Evolutionary conservation across 2,329 filamentous ascomycete genomes (phyloP).

Genomic region (Falciphora oryzae): DNA sequence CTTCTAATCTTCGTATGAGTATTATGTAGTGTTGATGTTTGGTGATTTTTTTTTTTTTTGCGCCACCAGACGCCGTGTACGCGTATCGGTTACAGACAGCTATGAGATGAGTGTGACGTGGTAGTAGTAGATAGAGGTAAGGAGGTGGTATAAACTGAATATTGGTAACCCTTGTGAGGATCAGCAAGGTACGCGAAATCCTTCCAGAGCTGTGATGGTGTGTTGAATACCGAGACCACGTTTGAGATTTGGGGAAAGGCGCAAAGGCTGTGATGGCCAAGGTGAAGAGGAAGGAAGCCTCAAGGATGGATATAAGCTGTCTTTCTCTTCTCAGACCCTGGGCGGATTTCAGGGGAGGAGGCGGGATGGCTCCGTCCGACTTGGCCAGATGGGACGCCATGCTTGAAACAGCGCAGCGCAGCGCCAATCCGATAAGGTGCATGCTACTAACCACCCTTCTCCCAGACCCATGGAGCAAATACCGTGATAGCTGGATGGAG

Average conservation of each 20-base stretch:
- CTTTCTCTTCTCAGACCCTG: no score
- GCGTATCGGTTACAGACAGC: neutral
- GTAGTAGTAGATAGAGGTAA: neutral
- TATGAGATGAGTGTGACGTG: no score
- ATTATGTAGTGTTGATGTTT: neutral
- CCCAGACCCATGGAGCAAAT: no score
- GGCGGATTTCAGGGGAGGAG: neutral
- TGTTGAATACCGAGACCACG: neutral
- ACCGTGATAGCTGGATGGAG: no score
- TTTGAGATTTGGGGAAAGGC: neutral
- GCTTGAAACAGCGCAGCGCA: neutral
- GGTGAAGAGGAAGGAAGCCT: no score
- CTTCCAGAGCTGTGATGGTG: neutral
- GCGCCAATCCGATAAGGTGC: neutral
- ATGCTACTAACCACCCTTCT: neutral
- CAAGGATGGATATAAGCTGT: neutral
- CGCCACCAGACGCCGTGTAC: neutral
- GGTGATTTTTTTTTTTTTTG: neutral
- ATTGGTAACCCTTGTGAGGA: neutral
- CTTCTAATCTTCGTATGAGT: neutral
- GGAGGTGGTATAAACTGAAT: neutral
- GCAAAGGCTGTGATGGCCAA: neutral
- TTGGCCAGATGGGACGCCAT: neutral
- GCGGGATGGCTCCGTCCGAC: neutral
- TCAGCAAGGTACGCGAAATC: neutral